Evolutionary conservation across 306 rosid genomes (phyloP), one percentile per base, ranked within the genome.

Genomic region (Dryas alaskensis): DNA sequence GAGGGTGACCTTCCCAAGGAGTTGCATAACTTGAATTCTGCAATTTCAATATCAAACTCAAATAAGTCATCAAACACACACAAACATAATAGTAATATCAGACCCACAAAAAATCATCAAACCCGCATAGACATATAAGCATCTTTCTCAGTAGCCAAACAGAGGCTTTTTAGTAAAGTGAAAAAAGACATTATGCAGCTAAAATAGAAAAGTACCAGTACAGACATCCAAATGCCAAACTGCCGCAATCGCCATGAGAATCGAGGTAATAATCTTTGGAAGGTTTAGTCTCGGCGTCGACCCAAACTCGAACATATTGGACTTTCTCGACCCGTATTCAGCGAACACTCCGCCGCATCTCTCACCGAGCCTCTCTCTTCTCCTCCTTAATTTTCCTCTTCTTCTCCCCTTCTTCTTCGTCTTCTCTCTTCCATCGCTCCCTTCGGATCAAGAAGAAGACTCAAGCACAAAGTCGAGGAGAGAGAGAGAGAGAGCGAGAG

Each of bases 221-320:
- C 54, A 86, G 88, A 14, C 82, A 76, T 4, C 97, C 98, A 16
- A 90, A 93, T 3, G 86, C 93, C 52, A 90, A 79, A 82, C 90
- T 89, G 74, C 91, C 96, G 12, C 80, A 94, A 75, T 91, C 97
- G 11, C 96, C 96, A 0, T 69, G 87, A 60, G 92, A 85, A 78
- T 93, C 98, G 39, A 89, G 53, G 96, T 80, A 94, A 79, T 86
- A 94, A 52, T 88, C 93, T 70, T 89, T 91, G 17, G 88, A 39
- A 57, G 85, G 77, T 40, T 79, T 84, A 51, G 84, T 43, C 65
- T 74, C 84, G 6, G 92, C 84, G 76, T 81, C 90, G 13, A 86
- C 92, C 98, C 97, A 93, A 44, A 87, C 86, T 73, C 91, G 85
- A 81, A 86, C 89, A n/a, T n/a, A 54, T 81, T 81, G 13, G 97